Base-by-base conservation (phyloP, 352 stramenopile genomes). In the Pythium pectinolyticum region DNA sequence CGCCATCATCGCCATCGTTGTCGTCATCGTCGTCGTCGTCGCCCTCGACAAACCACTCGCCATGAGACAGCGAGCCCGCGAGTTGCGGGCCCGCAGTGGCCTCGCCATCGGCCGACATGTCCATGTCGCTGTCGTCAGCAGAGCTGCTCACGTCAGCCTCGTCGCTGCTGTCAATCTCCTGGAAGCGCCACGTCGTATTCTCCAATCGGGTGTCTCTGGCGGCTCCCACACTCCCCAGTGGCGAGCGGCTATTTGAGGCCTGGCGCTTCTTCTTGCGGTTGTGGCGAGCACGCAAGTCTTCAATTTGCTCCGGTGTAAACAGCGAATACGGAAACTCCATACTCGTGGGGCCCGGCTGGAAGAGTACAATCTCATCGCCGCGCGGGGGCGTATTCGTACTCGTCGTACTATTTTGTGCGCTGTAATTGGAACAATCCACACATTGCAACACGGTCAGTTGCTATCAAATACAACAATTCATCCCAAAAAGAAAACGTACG, bases 71-170 rank as follows among this genome's bases (percentile, higher is more conserved):
- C n/a, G 57, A 32, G 5, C 65, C 65, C 24, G 65, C 65, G 11
- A 61, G 53, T 27, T 72, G 65, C 12, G 58, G 65, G 0, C 20
- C 30, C n/a, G 43, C 41, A n/a, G n/a, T n/a, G 7, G 14, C 24
- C 4, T 63, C 58, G 6, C 52, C 47, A n/a, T 72, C 65, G 1
- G 19, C 24, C 9, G 57, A 57, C 52, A 62, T 56, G n/a, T 67
- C 57, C 65, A 72, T 72, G 48, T 72, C 65, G 31, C 65, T 72
- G 52, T 72, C 65, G 5, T 72, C 65, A 6, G 65, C 65, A 14
- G 65, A 67, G 47, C 65, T 72, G 52, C 65, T 72, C 24, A 67
- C 65, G 34, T 72, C 65, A 10, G 65, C 65, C 25, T 72, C 65
- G 47, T 72, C 65, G 9, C 65, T 72, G 41, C 65, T 72, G 54